These are phyloP conservation scores for Fusarium sp. DNA, from an alignment of 2,329 filamentous ascomycete species.

Conservation along the genomic window DNA sequence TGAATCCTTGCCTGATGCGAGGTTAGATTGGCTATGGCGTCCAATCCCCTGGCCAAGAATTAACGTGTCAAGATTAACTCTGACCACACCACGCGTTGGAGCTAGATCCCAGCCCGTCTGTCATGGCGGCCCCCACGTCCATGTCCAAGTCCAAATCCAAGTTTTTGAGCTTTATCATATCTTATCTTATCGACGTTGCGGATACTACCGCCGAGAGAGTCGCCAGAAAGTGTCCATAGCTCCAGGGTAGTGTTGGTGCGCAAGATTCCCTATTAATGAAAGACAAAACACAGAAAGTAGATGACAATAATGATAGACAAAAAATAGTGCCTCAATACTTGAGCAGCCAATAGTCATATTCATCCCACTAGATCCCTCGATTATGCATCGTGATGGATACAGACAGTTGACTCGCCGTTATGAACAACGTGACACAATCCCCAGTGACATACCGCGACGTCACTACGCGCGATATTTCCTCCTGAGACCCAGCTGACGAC, in stretches of 20 bases:
- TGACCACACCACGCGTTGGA: neutral
- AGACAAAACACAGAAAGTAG: neutral
- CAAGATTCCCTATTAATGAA: neutral
- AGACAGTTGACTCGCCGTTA: neutral
- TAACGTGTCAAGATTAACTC: constrained; percentile 30
- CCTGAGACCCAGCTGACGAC: neutral
- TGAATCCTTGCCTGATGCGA: constrained; percentile 4
- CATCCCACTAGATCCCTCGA: too few species aligned
- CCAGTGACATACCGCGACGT: neutral
- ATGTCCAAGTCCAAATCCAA: neutral
- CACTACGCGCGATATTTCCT: neutral
- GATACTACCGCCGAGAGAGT: neutral
- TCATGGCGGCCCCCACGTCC: constrained; percentile 14
- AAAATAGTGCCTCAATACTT: neutral
- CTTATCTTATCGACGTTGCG: neutral
- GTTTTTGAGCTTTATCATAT: neutral
- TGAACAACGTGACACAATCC: neutral
- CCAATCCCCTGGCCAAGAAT: constrained; percentile 10
- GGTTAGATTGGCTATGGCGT: neutral
- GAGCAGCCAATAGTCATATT: neutral
- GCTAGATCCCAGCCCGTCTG: constrained; percentile 1
- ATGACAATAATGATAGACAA: neutral
- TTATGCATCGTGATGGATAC: neutral
- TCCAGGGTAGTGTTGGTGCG: neutral
- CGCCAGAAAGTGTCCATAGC: neutral